Percentiles rank a stretch among this genome's conserved stretches.
These are phyloP conservation scores for Mytilinidion resinicola DNA, from an alignment of 495 filamentous ascomycete genomes.

Conservation along the genomic window DNA sequence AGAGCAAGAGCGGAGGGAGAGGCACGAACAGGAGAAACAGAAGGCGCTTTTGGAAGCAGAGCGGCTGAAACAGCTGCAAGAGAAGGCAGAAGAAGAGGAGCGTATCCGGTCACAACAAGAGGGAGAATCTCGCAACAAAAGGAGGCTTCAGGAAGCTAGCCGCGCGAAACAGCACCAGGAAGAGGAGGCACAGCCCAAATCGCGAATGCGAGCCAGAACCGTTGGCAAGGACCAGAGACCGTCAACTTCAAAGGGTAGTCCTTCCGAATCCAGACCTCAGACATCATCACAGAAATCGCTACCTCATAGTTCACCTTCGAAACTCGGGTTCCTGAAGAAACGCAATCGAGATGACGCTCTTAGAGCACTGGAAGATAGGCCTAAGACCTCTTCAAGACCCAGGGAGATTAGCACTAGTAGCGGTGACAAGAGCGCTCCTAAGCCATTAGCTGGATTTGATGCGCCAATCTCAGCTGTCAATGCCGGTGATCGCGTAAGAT, in stretches of 20 bases:
- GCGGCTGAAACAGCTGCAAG: background rate
- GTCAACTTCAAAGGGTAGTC: no score
- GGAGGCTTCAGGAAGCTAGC: constrained; percentile 1
- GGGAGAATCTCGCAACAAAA: constrained; percentile 15
- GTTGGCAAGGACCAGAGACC: no score
- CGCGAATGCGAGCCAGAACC: no score
- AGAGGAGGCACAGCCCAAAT: constrained; percentile 15
- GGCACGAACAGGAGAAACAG: constrained; percentile 1
- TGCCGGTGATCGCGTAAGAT: constrained; percentile 62
- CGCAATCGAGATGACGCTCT: background rate
- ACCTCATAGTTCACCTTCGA: background rate
- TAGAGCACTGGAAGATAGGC: background rate
- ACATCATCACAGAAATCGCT: background rate
- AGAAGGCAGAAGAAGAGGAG: constrained; percentile 19
- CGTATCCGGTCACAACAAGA: constrained; percentile 15
- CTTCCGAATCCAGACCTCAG: background rate
- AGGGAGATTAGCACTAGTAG: constrained; percentile 6
- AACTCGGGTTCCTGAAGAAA: constrained; percentile 1
- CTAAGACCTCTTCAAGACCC: constrained; percentile 10
- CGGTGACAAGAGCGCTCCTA: background rate
- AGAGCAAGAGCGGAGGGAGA: background rate
- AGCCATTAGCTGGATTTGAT: constrained; percentile 49
- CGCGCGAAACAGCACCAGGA: background rate
- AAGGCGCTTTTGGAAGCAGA: background rate
- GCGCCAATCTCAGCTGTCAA: constrained; percentile 81